phyloP scores from a whole-genome alignment of 2,329 filamentous ascomycete species.

The Paraphoma sp. region DNA sequence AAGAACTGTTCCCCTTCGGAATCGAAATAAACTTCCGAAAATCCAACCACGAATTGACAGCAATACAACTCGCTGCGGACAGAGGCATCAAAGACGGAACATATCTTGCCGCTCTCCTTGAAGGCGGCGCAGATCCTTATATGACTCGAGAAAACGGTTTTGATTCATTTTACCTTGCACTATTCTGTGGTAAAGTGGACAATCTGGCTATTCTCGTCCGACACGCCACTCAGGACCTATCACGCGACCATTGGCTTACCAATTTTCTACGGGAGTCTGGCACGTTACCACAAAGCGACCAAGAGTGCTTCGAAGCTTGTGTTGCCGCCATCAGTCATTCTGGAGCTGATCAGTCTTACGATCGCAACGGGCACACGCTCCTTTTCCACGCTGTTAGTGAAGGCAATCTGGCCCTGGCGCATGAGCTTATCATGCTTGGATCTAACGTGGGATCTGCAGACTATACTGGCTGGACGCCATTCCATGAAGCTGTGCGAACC shows the following conservation, averaged over 20 bases:
- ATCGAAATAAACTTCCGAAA: background rate
- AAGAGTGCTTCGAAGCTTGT: background rate
- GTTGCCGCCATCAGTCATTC: background rate
- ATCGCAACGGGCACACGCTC: background rate
- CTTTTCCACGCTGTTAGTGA: background rate
- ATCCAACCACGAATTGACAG: background rate
- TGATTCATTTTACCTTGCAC: background rate
- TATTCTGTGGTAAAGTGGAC: background rate
- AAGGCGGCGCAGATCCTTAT: background rate
- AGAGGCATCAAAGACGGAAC: background rate
- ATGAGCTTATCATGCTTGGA: background rate
- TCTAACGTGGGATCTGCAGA: background rate
- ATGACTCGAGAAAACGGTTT: background rate
- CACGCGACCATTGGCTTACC: background rate
- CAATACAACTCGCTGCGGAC: background rate
- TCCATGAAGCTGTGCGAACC: background rate
- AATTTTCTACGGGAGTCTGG: background rate
- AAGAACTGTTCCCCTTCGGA: background rate
- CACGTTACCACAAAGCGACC: background rate
- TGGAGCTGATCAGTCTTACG: background rate
- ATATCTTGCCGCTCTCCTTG: background rate
- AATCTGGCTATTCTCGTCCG: background rate
- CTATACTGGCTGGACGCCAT: background rate
- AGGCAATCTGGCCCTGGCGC: background rate
- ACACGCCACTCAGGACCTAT: background rate